Conservation (phyloP, 1,284 basidiomycete genomes). For the Tremellales sp. region DNA sequence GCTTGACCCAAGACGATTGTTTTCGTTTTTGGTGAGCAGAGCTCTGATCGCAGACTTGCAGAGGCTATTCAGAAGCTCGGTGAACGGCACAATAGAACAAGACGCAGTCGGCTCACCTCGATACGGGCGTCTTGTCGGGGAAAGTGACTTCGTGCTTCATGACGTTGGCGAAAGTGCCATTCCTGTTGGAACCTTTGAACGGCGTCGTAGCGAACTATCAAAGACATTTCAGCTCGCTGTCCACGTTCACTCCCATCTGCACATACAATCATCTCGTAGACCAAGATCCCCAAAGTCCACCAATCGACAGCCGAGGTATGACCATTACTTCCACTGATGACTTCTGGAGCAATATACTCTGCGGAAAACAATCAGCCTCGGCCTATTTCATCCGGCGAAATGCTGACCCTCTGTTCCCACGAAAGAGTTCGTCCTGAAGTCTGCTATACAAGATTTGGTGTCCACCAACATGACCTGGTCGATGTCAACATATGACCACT, state of each 20-base stretch:
- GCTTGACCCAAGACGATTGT: conserved; percentile 79
- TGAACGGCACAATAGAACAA: background rate
- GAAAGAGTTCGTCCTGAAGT: conserved; percentile 98
- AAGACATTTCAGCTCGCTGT: conserved; percentile 10
- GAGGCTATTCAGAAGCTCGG: conserved; percentile 52
- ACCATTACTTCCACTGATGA: conserved; percentile 94
- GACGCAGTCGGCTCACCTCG: conserved; percentile 58
- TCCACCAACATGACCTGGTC: conserved; percentile 60
- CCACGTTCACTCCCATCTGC: background rate
- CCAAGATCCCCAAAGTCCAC: conserved; percentile 98
- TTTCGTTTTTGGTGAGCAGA: conserved; percentile 89
- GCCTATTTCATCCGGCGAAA: background rate
- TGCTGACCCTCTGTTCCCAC: conserved; percentile 93
- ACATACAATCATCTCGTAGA: conserved; percentile 99
- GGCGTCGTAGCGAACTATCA: conserved; percentile 90
- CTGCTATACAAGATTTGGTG: conserved; percentile 93
- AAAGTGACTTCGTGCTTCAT: conserved; percentile 82
- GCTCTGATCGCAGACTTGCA: conserved; percentile 85
- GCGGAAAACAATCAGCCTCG: conserved; percentile 29
- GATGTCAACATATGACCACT: background rate
- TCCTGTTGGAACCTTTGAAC: conserved; percentile 93
- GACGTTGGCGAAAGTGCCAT: conserved; percentile 95
- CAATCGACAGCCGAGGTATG: conserved; percentile 99
- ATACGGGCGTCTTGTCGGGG: conserved; percentile 78
- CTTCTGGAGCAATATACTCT: conserved; percentile 99